phyloP scores from a whole-genome alignment of 2,329 filamentous ascomycete species.

The Colletotrichum sp. region DNA sequence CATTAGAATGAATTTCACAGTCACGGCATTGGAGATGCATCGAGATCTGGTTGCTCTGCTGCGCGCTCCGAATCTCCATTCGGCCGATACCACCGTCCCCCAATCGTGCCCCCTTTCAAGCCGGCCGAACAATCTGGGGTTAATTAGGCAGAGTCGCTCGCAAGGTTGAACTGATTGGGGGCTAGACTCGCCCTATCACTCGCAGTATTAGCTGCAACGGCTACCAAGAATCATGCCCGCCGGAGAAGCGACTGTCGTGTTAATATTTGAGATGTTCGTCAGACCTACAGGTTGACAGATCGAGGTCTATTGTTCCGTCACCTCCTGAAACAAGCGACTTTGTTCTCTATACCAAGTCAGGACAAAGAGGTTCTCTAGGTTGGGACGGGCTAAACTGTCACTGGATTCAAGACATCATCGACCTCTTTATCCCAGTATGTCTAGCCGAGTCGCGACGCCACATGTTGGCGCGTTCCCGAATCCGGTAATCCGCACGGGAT shows the following conservation, averaged over 20 bases:
- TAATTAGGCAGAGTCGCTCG: not conserved
- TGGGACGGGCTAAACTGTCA: not conserved
- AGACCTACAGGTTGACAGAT: not conserved
- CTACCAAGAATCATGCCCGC: not conserved
- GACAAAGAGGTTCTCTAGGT: not conserved
- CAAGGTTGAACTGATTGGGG: not conserved
- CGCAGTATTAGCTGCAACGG: not conserved
- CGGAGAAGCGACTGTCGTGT: not conserved
- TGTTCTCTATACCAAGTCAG: not conserved
- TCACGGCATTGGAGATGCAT: not conserved
- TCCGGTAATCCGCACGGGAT: not conserved
- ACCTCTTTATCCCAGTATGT: not conserved
- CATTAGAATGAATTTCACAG: rapidly evolving
- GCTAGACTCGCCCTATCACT: not conserved
- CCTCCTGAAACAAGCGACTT: not conserved
- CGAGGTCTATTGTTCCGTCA: not conserved
- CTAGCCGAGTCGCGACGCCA: not conserved
- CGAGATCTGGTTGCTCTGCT: not conserved
- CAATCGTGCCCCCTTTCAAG: not conserved
- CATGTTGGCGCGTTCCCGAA: not conserved
- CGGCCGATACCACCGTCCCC: not conserved
- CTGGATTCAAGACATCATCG: not conserved
- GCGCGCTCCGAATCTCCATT: not conserved
- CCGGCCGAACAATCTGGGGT: not conserved
- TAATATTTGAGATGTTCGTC: not conserved